Percentiles rank a stretch among this genome's conserved stretches.
Evolutionary conservation across 148 eudicot genomes (phyloP).

Genomic region (Rhododendron vialii): DNA sequence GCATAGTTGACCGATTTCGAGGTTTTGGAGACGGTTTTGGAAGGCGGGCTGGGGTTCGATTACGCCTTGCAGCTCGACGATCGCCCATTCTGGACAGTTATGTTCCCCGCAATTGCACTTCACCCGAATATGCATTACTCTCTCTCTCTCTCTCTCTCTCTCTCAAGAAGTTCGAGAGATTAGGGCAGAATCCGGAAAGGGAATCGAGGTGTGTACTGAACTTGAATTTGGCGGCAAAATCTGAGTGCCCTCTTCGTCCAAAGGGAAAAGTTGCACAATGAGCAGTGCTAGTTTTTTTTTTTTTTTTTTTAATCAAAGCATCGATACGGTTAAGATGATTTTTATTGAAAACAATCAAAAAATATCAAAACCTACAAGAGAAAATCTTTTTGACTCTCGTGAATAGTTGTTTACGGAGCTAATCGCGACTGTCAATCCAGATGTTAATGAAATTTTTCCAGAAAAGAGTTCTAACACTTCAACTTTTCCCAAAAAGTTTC

Average conservation of each 20-base stretch:
- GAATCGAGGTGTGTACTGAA: neutral
- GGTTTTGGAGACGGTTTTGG: constrained; percentile 47
- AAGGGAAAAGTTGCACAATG: neutral
- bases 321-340: too few relatives aligned
- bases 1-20: constrained; percentile 77
- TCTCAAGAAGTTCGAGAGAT: neutral
- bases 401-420: too few relatives aligned
- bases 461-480: too few relatives aligned
- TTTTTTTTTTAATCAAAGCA: too few relatives aligned
- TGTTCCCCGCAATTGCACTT: constrained; percentile 79
- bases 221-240: constrained; percentile 6
- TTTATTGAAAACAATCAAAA: too few relatives aligned
- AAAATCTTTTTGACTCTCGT: too few relatives aligned
- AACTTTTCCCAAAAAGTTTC: too few relatives aligned
- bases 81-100: constrained; percentile 86
- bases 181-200: neutral
- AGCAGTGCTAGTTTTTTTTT: too few relatives aligned
- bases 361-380: too few relatives aligned
- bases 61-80: constrained; percentile 81
- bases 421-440: too few relatives aligned
- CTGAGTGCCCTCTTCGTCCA: neutral
- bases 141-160: neutral
- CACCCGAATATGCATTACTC: constrained; percentile 48
- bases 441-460: too few relatives aligned
- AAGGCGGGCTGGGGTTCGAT: constrained; percentile 66